phyloP scores from a whole-genome alignment of 164 flowering plant species.

The Macadamia tetraphylla region DNA sequence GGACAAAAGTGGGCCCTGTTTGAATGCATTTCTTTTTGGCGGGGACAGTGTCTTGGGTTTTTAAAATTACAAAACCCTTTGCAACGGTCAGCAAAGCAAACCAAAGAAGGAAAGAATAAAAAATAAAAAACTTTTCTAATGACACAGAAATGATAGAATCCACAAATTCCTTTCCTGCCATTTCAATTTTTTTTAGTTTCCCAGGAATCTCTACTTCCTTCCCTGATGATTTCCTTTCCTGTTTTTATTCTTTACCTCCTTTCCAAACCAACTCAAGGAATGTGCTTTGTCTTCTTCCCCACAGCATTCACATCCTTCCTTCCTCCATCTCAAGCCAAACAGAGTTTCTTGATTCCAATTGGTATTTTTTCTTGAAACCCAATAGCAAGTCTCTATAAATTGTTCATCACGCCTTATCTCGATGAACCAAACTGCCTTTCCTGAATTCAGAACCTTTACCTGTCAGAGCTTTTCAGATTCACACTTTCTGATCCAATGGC shows the following conservation, averaged over 20 bases:
- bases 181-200: no score
- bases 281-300: constrained; percentile 27
- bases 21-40: constrained; percentile 3
- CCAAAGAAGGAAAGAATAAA: constrained; percentile 18
- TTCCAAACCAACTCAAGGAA: constrained; percentile 12
- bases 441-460: not conserved
- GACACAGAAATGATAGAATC: not conserved
- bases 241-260: constrained; percentile 12
- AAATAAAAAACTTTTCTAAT: no score
- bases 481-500: constrained; percentile 28
- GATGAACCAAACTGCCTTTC: not conserved
- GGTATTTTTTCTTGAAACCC: constrained; percentile 1
- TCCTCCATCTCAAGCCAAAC: constrained; percentile 7
- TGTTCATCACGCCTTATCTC: not conserved
- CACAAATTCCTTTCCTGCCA: constrained; percentile 3
- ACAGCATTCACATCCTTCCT: constrained; percentile 4
- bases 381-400: constrained; percentile 13
- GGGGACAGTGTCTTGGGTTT: not conserved
- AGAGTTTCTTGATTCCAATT: not conserved
- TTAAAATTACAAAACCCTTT: not conserved
- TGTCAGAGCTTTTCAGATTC: not conserved
- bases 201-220: not conserved
- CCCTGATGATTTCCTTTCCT: constrained; percentile 29
- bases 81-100: constrained; percentile 9
- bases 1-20: no score